Evolutionary conservation across 306 rosid genomes (phyloP).

Genomic region (Betula pendula): DNA sequence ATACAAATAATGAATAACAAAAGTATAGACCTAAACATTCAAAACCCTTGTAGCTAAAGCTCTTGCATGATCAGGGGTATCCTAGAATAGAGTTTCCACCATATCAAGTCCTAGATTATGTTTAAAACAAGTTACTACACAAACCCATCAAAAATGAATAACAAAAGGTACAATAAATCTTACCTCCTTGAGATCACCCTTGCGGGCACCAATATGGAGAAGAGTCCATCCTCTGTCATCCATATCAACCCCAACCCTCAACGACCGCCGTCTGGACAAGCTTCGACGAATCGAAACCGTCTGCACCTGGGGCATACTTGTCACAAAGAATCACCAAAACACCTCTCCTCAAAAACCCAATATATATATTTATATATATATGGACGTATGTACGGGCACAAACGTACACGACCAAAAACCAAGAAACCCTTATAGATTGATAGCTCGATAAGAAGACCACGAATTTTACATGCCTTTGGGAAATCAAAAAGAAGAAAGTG

Average conservation of each 20-base stretch:
- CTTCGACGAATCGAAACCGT: conserved; percentile 37
- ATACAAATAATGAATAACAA: too few species aligned
- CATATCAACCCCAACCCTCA: conserved; percentile 45
- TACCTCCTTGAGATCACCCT: conserved; percentile 77
- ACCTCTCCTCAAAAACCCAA: background rate
- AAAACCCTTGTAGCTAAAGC: too few species aligned
- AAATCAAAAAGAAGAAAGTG: background rate
- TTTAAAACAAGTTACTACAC: too few species aligned
- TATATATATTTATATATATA: too few species aligned
- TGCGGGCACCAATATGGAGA: conserved; percentile 73
- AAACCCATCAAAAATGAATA: background rate
- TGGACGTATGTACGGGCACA: background rate
- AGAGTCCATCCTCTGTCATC: conserved; percentile 93
- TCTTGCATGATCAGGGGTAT: too few species aligned
- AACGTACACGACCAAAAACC: background rate
- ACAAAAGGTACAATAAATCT: background rate
- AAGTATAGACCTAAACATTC: background rate
- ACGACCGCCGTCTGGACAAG: conserved; percentile 61
- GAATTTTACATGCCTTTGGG: conserved; percentile 31
- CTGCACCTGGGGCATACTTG: conserved; percentile 44
- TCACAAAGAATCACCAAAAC: conserved; percentile 11
- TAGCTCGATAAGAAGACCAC: background rate
- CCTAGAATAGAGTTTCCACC: background rate
- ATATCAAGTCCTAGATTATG: background rate
- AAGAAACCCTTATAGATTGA: background rate